These are phyloP conservation scores for Liquidambar formosana DNA, from an alignment of 164 flowering plant species.

Conservation along the genomic window DNA sequence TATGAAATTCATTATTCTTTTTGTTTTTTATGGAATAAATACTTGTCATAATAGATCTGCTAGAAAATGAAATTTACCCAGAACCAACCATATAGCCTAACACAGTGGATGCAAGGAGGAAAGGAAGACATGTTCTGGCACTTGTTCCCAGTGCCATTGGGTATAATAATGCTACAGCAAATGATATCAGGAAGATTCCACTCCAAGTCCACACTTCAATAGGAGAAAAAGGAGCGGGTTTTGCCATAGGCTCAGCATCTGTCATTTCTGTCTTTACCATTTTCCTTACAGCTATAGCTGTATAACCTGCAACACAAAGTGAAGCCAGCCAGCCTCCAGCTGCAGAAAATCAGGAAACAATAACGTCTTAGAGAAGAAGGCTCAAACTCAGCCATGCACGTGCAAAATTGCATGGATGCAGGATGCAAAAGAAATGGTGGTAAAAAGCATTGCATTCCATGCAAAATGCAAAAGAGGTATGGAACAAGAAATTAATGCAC, in stretches of 20 bases:
- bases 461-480: no score
- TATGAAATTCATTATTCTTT: background rate
- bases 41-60: background rate
- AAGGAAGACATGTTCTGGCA: constrained; percentile 90
- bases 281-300: constrained; percentile 91
- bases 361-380: background rate
- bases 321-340: constrained; percentile 96
- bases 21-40: background rate
- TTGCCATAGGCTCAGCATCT: constrained; percentile 87
- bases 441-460: no score
- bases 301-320: constrained; percentile 83
- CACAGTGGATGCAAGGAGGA: constrained; percentile 86
- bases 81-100: constrained; percentile 90
- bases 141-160: constrained; percentile 75
- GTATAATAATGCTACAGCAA: constrained; percentile 50
- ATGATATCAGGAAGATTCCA: constrained; percentile 62
- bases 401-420: no score
- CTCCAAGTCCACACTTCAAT: constrained; percentile 71
- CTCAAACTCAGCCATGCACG: background rate
- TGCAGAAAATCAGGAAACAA: constrained; percentile 29
- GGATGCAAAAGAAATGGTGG: no score
- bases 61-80: constrained; percentile 48
- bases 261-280: constrained; percentile 82
- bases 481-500: no score
- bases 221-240: constrained; percentile 78